Evolutionary conservation across 768 basidiomycete genomes (phyloP).

Genomic region (Russula foetens): DNA sequence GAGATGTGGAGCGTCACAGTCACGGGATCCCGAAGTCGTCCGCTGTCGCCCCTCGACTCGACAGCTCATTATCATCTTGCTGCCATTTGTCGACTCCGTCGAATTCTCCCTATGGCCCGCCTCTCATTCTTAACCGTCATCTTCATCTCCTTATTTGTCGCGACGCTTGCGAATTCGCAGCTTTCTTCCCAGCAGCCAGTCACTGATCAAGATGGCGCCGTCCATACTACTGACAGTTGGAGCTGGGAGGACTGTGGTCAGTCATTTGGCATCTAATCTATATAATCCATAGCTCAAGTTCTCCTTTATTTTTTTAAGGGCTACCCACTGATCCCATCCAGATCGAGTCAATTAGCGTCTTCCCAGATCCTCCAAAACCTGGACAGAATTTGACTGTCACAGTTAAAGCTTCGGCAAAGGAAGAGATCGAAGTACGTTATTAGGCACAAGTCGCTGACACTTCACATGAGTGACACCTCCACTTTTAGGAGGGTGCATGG

Average conservation of each 20-base stretch:
- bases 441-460: background rate
- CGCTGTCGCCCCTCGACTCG: background rate
- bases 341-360: slow-evolving; percentile 62
- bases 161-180: slow-evolving; percentile 22
- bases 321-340: slow-evolving; percentile 39
- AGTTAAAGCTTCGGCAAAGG: slow-evolving; percentile 51
- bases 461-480: background rate
- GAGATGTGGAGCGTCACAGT: background rate
- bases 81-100: too few relatives aligned
- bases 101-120: slow-evolving; percentile 24
- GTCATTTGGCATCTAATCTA: slow-evolving; percentile 24
- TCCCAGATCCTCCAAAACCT: slow-evolving; percentile 84
- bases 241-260: slow-evolving; percentile 66
- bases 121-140: slow-evolving; percentile 27
- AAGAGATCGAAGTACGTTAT: slow-evolving; percentile 54
- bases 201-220: slow-evolving; percentile 23
- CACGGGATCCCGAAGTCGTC: too few relatives aligned
- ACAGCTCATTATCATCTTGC: background rate
- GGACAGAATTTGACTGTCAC: slow-evolving; percentile 84
- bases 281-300: slow-evolving; percentile 9
- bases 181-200: slow-evolving; percentile 28
- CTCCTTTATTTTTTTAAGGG: slow-evolving; percentile 33
- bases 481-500: slow-evolving; percentile 76
- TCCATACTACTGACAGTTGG: slow-evolving; percentile 46
- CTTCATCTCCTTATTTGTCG: slow-evolving; percentile 22